A percentile compares a stretch with the other conserved stretches of the same genome.
Conservation (phyloP, 345 rosid genomes). For the Murraya koenigii region DNA sequence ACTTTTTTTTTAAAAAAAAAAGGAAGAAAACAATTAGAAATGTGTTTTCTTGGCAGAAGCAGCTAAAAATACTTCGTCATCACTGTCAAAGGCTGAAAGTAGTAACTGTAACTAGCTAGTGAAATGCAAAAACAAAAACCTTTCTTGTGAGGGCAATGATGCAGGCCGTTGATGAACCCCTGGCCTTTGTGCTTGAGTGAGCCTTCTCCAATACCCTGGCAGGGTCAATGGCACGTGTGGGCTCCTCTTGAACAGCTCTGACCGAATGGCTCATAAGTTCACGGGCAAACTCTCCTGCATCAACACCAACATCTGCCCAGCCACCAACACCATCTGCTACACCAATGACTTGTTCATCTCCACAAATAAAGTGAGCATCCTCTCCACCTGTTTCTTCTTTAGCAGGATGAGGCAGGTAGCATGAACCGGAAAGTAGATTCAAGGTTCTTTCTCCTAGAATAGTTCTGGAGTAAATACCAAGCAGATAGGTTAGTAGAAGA, state of each 20-base stretch:
- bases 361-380: conserved; percentile 92
- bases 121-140: conserved; percentile 36
- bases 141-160: conserved; percentile 74
- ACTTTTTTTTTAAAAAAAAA: not conserved
- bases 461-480: conserved; percentile 34
- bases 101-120: not conserved
- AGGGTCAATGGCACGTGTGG: conserved; percentile 67
- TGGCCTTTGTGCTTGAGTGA: conserved; percentile 66
- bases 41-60: not conserved
- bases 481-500: not conserved
- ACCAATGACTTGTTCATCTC: conserved; percentile 75
- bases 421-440: conserved; percentile 78
- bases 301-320: conserved; percentile 95
- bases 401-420: conserved; percentile 89
- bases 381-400: conserved; percentile 95
- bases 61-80: not conserved
- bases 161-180: conserved; percentile 96
- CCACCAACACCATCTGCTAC: conserved; percentile 99
- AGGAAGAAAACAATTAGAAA: not conserved
- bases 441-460: conserved; percentile 40
- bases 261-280: conserved; percentile 88
- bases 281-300: conserved; percentile 76
- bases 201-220: conserved; percentile 85
- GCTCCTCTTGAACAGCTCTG: conserved; percentile 62
- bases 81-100: not conserved